A percentile compares a stretch with the other conserved stretches of the same genome.
These are phyloP conservation scores for Aciculosporium take DNA, from an alignment of 2,329 filamentous ascomycete genomes.

Conservation along the genomic window DNA sequence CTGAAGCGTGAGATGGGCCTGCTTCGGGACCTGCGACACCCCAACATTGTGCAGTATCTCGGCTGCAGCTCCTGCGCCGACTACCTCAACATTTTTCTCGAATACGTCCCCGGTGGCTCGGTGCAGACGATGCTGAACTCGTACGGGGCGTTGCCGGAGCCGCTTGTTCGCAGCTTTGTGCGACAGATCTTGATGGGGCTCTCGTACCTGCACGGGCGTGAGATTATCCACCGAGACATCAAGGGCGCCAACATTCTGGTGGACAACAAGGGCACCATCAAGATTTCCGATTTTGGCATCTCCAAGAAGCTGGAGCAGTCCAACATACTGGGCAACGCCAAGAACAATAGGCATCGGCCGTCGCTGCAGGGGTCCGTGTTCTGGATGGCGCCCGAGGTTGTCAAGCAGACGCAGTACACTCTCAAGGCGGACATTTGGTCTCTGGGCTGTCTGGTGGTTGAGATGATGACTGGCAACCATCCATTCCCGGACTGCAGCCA, in stretches of 20 bases:
- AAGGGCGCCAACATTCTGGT: slow-evolving; percentile 98
- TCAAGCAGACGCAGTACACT: slow-evolving; percentile 94
- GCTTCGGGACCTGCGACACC: slow-evolving; percentile 82
- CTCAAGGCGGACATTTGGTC: slow-evolving; percentile 99
- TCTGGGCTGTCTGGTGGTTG: slow-evolving; percentile 86
- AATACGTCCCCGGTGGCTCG: slow-evolving; percentile 94
- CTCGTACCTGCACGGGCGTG: slow-evolving; percentile 81
- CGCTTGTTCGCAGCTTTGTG: slow-evolving; percentile 89
- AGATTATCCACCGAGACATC: slow-evolving; percentile 98
- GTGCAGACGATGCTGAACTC: slow-evolving; percentile 98
- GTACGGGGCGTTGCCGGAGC: slow-evolving; percentile 87
- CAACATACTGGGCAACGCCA: slow-evolving; percentile 59
- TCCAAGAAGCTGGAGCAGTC: slow-evolving; percentile 93
- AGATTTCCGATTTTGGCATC: slow-evolving; percentile 98
- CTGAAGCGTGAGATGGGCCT: slow-evolving; percentile 93
- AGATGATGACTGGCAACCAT: slow-evolving; percentile 97
- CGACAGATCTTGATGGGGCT: slow-evolving; percentile 87
- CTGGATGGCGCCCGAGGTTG: slow-evolving; percentile 99
- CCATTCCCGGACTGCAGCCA: slow-evolving; percentile 96
- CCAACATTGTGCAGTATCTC: slow-evolving; percentile 96
- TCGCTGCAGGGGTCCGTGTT: slow-evolving; percentile 96
- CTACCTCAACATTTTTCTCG: slow-evolving; percentile 97
- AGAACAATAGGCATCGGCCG: slow-evolving; percentile 52
- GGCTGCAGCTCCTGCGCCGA: slow-evolving; percentile 85
- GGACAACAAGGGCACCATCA: slow-evolving; percentile 97